Conservation (phyloP, 1,284 basidiomycete species). For the Cutaneotrichosporon sp. region DNA sequence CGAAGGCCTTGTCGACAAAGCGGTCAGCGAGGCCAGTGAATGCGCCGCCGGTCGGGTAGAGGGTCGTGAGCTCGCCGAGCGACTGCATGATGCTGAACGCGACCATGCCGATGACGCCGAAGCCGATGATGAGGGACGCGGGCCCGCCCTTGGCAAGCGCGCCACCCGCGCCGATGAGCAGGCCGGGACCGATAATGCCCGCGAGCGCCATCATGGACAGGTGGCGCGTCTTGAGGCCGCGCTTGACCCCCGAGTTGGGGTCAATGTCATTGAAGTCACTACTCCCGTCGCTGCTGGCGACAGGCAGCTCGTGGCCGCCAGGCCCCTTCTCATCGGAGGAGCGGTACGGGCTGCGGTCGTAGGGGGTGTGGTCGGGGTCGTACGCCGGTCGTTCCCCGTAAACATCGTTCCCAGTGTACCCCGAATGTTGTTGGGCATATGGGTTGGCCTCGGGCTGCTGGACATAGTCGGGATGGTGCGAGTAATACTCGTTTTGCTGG, state of each 20-base stretch:
- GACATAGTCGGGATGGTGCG: not conserved
- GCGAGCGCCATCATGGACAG: constrained; percentile 40
- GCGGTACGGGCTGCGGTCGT: not conserved
- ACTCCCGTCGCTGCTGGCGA: not conserved
- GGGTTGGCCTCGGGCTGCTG: not conserved
- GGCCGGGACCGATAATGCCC: constrained; percentile 29
- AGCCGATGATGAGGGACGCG: constrained; percentile 30
- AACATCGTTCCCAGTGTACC: not conserved
- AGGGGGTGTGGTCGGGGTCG: not conserved
- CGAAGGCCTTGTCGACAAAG: constrained; percentile 32
- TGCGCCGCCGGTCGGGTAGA: constrained; percentile 27
- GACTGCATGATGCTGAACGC: constrained; percentile 31
- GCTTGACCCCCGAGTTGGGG: constrained; percentile 24
- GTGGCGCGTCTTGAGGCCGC: constrained; percentile 35
- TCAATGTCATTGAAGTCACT: constrained; percentile 17
- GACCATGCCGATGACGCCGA: constrained; percentile 29
- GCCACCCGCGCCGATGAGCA: constrained; percentile 30
- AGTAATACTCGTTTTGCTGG: not conserved
- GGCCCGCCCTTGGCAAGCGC: constrained; percentile 28
- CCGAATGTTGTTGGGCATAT: not conserved
- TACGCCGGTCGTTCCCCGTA: no score
- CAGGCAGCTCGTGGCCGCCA: not conserved
- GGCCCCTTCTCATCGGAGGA: not conserved
- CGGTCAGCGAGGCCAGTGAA: constrained; percentile 32
- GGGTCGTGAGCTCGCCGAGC: constrained; percentile 32